These are phyloP conservation scores for Fremontodendron californicum DNA, from an alignment of 345 rosid genomes.

Conservation along the genomic window DNA sequence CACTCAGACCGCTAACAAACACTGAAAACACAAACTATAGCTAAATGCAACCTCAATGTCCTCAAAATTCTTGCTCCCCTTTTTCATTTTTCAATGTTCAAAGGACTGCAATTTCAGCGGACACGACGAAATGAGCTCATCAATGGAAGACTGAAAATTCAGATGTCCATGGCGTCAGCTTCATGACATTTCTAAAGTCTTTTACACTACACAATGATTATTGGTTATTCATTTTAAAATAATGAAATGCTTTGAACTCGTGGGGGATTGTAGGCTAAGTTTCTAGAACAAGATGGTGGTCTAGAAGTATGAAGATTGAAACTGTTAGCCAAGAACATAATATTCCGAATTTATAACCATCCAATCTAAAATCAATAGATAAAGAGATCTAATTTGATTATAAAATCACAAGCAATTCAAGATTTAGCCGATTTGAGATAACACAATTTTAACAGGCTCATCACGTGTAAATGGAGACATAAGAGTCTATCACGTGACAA, in stretches of 20 bases:
- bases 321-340: no score
- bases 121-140: neutral
- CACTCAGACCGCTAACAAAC: neutral
- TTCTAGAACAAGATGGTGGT: neutral
- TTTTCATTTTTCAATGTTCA: neutral
- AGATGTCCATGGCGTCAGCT: neutral
- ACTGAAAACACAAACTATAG: neutral
- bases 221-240: neutral
- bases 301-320: neutral
- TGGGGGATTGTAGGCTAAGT: neutral
- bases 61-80: neutral
- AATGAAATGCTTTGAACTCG: neutral
- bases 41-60: neutral
- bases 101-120: neutral
- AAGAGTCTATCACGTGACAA: no score
- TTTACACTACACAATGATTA: neutral
- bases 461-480: no score
- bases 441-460: no score
- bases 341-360: no score
- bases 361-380: no score
- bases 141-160: slow-evolving; percentile 1
- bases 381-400: no score
- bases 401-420: no score
- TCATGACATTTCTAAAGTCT: neutral
- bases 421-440: no score